Evolutionary conservation across 202 grass and related monocot species (phyloP), one percentile per base, ranked within the genome.

Genomic region (Dendrocalamus latiflorus): DNA sequence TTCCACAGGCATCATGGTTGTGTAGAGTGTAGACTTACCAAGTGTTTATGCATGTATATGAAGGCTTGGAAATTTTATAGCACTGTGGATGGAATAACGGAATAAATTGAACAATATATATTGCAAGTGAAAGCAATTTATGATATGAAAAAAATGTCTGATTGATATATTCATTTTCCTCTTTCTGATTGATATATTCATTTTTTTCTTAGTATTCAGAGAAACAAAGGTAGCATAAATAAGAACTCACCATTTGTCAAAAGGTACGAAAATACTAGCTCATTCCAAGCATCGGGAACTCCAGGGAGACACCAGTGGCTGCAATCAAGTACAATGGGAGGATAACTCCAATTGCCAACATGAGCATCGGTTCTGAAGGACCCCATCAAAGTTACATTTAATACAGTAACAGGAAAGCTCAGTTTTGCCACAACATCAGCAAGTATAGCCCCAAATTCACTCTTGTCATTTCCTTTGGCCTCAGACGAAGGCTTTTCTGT

Each of bases 301-400:
- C 96, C 96, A 33, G 96, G 93, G 61, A 99, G 87, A 70, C 96
- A 99, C 96, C 93, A 99, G 75, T 99, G 96, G 78, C 91, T 99
- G 78, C 93, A 99, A 85, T 99, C 96, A n/a, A 95, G 87, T 83
- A 95, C 78, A 28, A 89, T 95, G 20, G 79, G 88, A 68, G 96
- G 96, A 84, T 99, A 88, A 67, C 89, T 98, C 89, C 86, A 95
- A 42, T 83, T 87, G 44, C 96, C 93, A 47, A 98, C 89, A 77
- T 98, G 93, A 4, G 96, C 96, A 87, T 99, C 96, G 81, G 91
- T 99, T 72, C 91, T 86, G 37, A 88, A 91, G 60, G 96, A 85
- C 22, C 96, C 93, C 93, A 95, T 98, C 42, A 90, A 91, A 66
- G 96, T 93, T 50, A 99, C 91, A 86, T 99, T 99, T 44, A 99